Conservation (phyloP, 345 rosid genomes). For the Syzygium jambos region DNA sequence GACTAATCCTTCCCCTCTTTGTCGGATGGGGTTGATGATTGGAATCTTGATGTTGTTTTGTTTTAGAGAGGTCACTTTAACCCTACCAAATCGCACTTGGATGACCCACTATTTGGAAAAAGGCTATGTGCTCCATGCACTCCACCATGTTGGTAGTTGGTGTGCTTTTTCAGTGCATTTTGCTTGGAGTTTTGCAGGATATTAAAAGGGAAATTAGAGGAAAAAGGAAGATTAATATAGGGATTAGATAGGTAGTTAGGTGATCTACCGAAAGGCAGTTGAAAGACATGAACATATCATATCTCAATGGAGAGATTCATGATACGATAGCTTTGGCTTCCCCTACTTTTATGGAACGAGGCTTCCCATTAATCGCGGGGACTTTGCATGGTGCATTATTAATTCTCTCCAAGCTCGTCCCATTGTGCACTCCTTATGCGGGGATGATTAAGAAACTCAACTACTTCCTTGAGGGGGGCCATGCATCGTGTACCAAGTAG, state of each 20-base stretch:
- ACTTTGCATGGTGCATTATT: neutral
- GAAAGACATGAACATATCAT: neutral
- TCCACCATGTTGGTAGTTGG: neutral
- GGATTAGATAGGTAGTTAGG: neutral
- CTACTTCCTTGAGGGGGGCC: too few species aligned
- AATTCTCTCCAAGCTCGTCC: neutral
- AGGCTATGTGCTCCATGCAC: neutral
- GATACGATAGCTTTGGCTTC: neutral
- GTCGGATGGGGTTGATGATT: neutral
- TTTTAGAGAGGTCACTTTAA: neutral
- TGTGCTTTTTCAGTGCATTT: neutral
- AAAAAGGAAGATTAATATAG: neutral
- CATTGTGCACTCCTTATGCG: neutral
- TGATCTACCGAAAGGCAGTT: neutral
- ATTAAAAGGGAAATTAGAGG: neutral
- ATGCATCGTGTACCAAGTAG: too few species aligned
- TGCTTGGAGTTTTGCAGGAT: neutral
- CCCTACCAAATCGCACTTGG: neutral
- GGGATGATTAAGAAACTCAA: too few species aligned
- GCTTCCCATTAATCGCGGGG: neutral
- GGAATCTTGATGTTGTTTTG: neutral
- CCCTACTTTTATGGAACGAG: neutral
- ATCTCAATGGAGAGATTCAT: neutral
- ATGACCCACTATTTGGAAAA: neutral
- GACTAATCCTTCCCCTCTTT: neutral